Evolutionary conservation across 768 basidiomycete species (phyloP).

Genomic region (Daedalea quercina): DNA sequence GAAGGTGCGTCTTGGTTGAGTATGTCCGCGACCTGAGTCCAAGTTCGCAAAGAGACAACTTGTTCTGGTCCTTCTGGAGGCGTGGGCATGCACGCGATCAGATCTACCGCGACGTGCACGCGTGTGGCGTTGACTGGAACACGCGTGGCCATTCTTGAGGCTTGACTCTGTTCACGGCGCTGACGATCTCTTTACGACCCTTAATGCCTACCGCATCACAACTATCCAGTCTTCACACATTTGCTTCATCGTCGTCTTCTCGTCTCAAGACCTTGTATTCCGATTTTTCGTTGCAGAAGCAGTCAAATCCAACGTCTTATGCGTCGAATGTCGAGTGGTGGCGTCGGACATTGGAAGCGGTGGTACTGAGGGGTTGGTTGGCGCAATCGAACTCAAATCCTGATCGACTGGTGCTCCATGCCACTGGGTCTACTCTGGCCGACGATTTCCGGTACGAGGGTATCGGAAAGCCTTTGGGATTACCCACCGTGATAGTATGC

Average conservation of each 20-base stretch:
- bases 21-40: no score
- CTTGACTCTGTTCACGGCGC: no score
- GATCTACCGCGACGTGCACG: no score
- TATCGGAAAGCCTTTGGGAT: conserved; percentile 68
- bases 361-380: conserved; percentile 56
- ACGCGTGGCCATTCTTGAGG: no score
- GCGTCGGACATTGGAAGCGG: conserved; percentile 56
- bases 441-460: conserved; percentile 60
- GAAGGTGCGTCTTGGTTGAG: no score
- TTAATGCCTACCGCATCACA: conserved; percentile 10
- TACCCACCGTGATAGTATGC: conserved; percentile 72
- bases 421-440: conserved; percentile 38
- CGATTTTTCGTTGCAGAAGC: conserved; percentile 77
- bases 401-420: conserved; percentile 58
- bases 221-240: conserved; percentile 36
- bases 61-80: no score
- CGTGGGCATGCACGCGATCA: no score
- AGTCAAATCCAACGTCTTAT: conserved; percentile 80
- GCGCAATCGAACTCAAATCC: conserved; percentile 11
- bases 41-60: no score
- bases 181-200: not conserved
- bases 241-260: conserved; percentile 35
- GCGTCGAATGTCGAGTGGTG: conserved; percentile 85
- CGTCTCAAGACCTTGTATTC: conserved; percentile 82
- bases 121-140: no score